Base-by-base conservation (phyloP, 257 asterid genomes). In the Nicotiana otophora region DNA sequence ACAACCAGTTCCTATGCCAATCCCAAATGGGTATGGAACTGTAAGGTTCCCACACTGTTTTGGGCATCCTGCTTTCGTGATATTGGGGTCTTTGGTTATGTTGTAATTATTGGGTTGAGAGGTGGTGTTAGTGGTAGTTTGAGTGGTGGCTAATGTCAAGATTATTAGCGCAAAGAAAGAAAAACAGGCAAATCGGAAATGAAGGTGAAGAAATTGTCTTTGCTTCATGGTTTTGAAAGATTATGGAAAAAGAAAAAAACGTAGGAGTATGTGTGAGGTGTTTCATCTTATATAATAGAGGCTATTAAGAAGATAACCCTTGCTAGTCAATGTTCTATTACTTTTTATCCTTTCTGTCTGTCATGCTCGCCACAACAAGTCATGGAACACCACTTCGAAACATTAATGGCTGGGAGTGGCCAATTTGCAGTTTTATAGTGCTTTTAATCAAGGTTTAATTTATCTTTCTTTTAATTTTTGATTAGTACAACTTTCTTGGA, bases 1-100 rank as follows among this genome's bases (percentile, higher is more conserved):
- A 67, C 91, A 87, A 63, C 87, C 90, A 0, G 89, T 64, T 11
- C 87, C 91, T 11, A 70, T 11, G 19, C 88, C 88, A 30, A 86
- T 28, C 6, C 91, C 90, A 17, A 89, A 89, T 1, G 91, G 91
- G 65, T 85, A 89, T 12, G 90, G 91, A 53, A 89, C 89, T 1
- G 87, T 86, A 4, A 88, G 70, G 81, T 86, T 85, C 6, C 88
- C 88, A 16, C 90, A 88, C n/a, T 85, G 60, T 23, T 82, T 55
- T 72, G 64, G 87, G 62, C 91, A 88, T 48, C 86, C 88, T 1
- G 87, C 86, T 72, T 88, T 88, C 4, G 92, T 66, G 83, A 84
- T 81, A 61, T 75, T 57, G 69, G 86, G 58, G 7, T 85, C 86
- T 82, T 84, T 84, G 28, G 84, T 67, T 16, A 72, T 84, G 80